Base-by-base conservation (phyloP, 163 green algal species). In the Scenedesmus sp. region DNA sequence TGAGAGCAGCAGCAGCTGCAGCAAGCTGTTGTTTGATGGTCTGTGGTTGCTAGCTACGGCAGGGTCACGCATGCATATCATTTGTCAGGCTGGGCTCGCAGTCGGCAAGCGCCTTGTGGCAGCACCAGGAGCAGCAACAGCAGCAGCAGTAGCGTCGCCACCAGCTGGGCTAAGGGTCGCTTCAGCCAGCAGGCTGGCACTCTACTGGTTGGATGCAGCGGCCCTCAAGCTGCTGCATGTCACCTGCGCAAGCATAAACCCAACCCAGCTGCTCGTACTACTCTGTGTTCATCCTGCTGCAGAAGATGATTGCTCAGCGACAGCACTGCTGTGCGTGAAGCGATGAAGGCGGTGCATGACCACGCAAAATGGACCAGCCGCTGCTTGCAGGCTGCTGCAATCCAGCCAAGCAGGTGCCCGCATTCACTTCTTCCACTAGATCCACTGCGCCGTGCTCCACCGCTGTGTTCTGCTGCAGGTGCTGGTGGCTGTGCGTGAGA, bases 271-370 rank as follows among this genome's bases (percentile, higher is more conserved):
- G 0, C 1, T 4, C 24, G 20, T 44, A 49, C 30, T 22, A 13
- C 30, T 30, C 2, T 87, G 49, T 30, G n/a, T 30, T 87, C 35
- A 44, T 13, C 9, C 24, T 65, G 65, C 83, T 81, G 10, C 92
- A 96, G 93, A 92, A 96, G 46, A 86, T 97, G 46, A 84, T 96
- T 51, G 94, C n/a, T n/a, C n/a, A n/a, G n/a, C n/a, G n/a, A n/a
- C n/a, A n/a, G n/a, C n/a, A n/a, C n/a, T n/a, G n/a, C 93, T 18
- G 65, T 83, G 0, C 93, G 89, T 92, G 80, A 93, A 43, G 43
- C 93, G 0, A 56, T 97, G 12, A 90, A 87, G n/a, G 91, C 96
- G 33, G 88, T 98, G 33, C 94, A 97, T 81, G 92, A 94, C 0
- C 91, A 96, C 44, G 81, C 92, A 3, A 93, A 13, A 86, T 93